Base-by-base conservation (phyloP, 805 yeast genomes). In the Wickerhamomyces bovis region DNA sequence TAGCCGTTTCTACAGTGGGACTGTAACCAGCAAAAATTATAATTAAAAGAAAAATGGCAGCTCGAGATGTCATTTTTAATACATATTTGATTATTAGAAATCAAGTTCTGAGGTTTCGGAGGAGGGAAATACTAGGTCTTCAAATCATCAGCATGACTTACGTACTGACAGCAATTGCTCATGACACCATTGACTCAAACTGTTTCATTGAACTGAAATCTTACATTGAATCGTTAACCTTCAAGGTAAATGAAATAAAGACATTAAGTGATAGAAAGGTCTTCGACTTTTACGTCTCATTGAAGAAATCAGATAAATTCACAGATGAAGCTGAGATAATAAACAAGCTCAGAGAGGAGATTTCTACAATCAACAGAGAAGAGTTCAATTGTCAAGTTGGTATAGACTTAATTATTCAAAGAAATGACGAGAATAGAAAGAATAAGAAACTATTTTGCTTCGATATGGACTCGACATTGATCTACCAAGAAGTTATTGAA, bases 381-480 rank as follows among this genome's bases (percentile, higher is more conserved):
- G 39, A 36, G 12, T 36, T 36, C n/a, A 36, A 20, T 36, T 19
- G 22, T 13, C 8, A 6, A 36, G 23, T 20, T 20, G n/a, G 58
- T 8, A 60, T 73, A 7, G 81, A 78, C 48, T 46, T 76, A 19
- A 57, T 76, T 11, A 63, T 75, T 26, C 81, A 77, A 53, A 60
- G 52, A 33, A 53, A 62, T 26, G 54, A 58, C 40, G 61, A 62
- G 28, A 49, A 45, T 41, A 69, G 72, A 62, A 65, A 62, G 56
- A 21, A 48, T 23, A 62, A 63, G 60, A 76, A 79, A 57, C 70
- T 94, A 43, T 82, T 87, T 51, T 87, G 95, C 11, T 94, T 94
- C 62, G 99, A 94, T 60, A 94, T 94, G 99, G 99, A 94, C 69
- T 89, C 97, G 0, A 94, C 99, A 0, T 70, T 94, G 61, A 94